These are phyloP conservation scores for Murraya paniculata DNA, from an alignment of 345 rosid species.

Conservation along the genomic window DNA sequence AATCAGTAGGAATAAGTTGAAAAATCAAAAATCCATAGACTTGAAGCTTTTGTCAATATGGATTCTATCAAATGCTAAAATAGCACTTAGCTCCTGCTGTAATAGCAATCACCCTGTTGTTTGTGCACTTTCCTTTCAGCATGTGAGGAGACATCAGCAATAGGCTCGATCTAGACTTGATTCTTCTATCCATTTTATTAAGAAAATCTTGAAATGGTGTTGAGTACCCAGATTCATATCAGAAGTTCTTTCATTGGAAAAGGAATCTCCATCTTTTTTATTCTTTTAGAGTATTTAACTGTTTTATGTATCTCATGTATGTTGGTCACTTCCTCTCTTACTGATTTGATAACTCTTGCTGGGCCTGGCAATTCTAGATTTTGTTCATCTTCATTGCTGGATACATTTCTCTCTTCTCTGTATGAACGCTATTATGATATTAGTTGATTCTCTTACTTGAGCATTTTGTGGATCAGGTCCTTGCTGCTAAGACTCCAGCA, in stretches of 20 bases:
- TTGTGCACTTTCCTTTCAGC: constrained; percentile 6
- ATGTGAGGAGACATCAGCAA: not conserved
- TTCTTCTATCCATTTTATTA: not conserved
- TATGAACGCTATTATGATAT: not conserved
- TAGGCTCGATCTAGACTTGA: not conserved
- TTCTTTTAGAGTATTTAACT: not conserved
- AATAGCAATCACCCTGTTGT: not conserved
- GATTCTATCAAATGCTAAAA: not conserved
- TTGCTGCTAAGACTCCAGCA: constrained; percentile 72
- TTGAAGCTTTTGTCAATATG: not conserved
- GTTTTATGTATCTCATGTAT: not conserved
- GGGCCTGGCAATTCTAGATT: not conserved
- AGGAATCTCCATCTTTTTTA: not conserved
- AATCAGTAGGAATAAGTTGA: not conserved
- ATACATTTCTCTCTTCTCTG: not conserved
- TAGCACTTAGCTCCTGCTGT: not conserved
- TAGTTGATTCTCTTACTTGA: constrained; percentile 5
- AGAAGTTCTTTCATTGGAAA: not conserved
- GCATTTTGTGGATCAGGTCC: constrained; percentile 46
- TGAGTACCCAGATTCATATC: not conserved
- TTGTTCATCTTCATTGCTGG: not conserved
- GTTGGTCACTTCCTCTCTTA: not conserved
- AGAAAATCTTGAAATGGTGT: not conserved
- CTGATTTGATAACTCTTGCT: not conserved
- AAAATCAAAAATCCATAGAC: not conserved